Base-by-base conservation (phyloP, 345 rosid species). In the Pseudoturritis turrita region DNA sequence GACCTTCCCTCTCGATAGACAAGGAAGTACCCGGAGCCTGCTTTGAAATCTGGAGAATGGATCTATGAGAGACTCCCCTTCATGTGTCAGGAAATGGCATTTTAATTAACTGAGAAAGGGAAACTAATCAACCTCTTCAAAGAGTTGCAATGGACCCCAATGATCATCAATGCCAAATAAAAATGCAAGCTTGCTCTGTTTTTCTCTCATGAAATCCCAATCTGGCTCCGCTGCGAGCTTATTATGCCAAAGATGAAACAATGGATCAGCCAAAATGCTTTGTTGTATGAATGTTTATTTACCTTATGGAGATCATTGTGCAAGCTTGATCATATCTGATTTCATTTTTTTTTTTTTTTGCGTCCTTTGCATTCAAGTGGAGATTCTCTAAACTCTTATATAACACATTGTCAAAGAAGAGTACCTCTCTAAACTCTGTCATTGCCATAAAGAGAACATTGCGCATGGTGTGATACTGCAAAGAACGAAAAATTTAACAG, bases 101-200 rank as follows among this genome's bases (percentile, higher is more conserved):
- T 47, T 14, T 35, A 33, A 18, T 2, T 37, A 50, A 29, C 6
- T 14, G 62, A 26, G 39, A 40, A 43, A 33, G 21, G 28, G 11
- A 63, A 56, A 41, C 56, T 54, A 62, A 6, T 3, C 15, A 65
- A 89, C 96, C 95, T 93, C 92, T 74, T 88, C 88, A 44, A 82
- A 82, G 85, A 88, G 80, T 59, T 87, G 76, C 63, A 87, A 39
- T 0, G 98, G 93, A 45, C 93, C 97, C 97, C 97, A 93, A 69
- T 90, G 96, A 78, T 88, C 98, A 71, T 87, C 89, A 29, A 72
- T 65, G 46, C 94, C 93, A 70, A 78, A 93, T 79, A 93, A 74
- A 77, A 88, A 86, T 53, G 90, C 77, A 23, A 93, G 79, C 76
- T 83, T 90, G 52, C 66, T 72, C 75, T 70, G 64, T 55, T 82